Evolutionary conservation across 2,329 filamentous ascomycete genomes (phyloP).

Genomic region (Xylariaceae sp.): DNA sequence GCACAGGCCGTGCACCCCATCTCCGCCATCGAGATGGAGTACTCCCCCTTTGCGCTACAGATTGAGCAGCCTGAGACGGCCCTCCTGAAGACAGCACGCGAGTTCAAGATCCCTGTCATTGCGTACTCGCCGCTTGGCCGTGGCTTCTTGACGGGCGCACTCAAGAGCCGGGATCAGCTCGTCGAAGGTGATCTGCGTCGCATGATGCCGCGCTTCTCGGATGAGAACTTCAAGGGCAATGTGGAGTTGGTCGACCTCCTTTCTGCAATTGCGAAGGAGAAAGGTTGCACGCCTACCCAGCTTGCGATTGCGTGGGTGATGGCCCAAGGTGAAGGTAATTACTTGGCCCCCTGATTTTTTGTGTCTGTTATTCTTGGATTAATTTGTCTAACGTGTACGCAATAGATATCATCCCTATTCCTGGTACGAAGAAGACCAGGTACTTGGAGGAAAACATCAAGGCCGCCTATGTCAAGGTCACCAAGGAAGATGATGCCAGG

Average conservation of each 20-base stretch:
- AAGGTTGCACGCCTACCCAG: conserved; percentile 43
- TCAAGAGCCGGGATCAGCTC: conserved; percentile 42
- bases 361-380: neutral
- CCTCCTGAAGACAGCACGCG: conserved; percentile 45
- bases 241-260: conserved; percentile 30
- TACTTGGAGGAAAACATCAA: conserved; percentile 33
- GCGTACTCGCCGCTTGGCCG: conserved; percentile 53
- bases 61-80: conserved; percentile 49
- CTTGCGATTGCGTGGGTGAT: conserved; percentile 51
- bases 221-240: conserved; percentile 48
- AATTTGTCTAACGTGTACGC: conserved; percentile 43
- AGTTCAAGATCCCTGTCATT: conserved; percentile 49
- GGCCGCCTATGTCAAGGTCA: conserved; percentile 32
- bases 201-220: conserved; percentile 38
- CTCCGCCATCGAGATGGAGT: conserved; percentile 48
- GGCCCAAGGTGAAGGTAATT: conserved; percentile 39
- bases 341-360: neutral
- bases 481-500: conserved; percentile 34
- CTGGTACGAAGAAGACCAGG: conserved; percentile 32
- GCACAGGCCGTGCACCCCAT: conserved; percentile 45
- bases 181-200: conserved; percentile 35
- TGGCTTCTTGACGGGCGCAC: conserved; percentile 46
- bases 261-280: conserved; percentile 27
- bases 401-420: conserved; percentile 39
- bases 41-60: conserved; percentile 48